These are phyloP conservation scores for Crithidia acanthocephali DNA, from an alignment of 208 protist species.

Conservation along the genomic window DNA sequence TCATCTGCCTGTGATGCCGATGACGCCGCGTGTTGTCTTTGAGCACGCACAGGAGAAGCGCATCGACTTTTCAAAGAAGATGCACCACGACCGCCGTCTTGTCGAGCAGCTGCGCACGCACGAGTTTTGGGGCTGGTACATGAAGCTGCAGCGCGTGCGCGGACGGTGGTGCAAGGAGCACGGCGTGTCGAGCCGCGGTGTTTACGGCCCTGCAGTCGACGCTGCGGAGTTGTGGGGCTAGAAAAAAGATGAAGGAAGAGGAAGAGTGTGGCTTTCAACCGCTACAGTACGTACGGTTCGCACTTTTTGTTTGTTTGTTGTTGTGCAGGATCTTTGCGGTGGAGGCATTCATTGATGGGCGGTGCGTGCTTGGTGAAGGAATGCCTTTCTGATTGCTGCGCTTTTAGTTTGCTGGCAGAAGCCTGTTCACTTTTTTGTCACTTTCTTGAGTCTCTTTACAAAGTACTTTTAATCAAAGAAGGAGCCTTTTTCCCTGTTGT, in stretches of 20 bases:
- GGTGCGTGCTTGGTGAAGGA: no score
- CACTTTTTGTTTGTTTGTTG: no score
- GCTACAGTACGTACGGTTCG: no score
- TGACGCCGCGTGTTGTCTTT: conserved; percentile 90
- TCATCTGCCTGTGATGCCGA: conserved; percentile 89
- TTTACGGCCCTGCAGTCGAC: conserved; percentile 91
- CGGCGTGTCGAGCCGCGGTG: conserved; percentile 86
- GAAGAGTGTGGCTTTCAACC: no score
- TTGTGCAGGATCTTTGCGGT: no score
- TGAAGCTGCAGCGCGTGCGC: conserved; percentile 91
- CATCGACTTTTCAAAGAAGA: conserved; percentile 83
- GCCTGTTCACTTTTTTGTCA: no score
- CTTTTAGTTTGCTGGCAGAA: no score
- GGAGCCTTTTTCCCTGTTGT: no score
- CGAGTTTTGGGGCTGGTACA: conserved; percentile 94
- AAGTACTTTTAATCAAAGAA: no score
- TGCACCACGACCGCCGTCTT: conserved; percentile 71
- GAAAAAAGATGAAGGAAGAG: background rate
- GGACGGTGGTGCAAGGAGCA: conserved; percentile 91
- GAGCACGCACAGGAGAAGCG: conserved; percentile 87
- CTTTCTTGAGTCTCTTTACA: no score
- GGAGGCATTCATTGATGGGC: no score
- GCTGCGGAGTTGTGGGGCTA: conserved; percentile 87
- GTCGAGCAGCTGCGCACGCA: conserved; percentile 74
- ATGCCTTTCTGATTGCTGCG: no score